These are phyloP conservation scores for Fusarium abutilonis DNA, from an alignment of 2,329 filamentous ascomycete species.

Conservation along the genomic window DNA sequence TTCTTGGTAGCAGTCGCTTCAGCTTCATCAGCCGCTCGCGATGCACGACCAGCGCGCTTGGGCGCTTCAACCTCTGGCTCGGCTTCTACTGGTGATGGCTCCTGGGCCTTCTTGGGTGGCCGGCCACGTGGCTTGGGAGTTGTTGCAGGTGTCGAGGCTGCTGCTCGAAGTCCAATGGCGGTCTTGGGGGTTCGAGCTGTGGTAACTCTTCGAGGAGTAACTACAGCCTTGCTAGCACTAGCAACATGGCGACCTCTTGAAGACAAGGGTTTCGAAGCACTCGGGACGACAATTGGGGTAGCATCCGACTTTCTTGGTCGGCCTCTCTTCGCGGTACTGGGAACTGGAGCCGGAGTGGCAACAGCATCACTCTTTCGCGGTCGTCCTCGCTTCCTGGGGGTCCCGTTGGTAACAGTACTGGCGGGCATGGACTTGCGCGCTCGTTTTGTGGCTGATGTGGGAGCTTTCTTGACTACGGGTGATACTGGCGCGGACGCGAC, in stretches of 20 bases:
- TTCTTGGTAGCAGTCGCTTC: constrained; percentile 13
- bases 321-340: constrained; percentile 35
- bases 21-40: constrained; percentile 1
- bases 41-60: constrained; percentile 4
- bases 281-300: constrained; percentile 9
- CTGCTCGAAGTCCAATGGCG: constrained; percentile 16
- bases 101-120: constrained; percentile 34
- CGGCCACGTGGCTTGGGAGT: constrained; percentile 41
- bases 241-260: constrained; percentile 25
- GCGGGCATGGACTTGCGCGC: constrained; percentile 43
- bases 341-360: constrained; percentile 25
- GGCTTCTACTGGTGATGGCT: constrained; percentile 6
- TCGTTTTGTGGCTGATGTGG: constrained; percentile 18
- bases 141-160: constrained; percentile 14
- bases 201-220: constrained; percentile 13
- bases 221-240: constrained; percentile 25
- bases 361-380: constrained; percentile 38
- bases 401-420: constrained; percentile 16
- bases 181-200: constrained; percentile 20
- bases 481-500: constrained; percentile 25
- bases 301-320: constrained; percentile 40
- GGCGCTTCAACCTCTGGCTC: constrained; percentile 10
- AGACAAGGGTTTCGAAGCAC: constrained; percentile 18
- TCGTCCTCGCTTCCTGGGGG: constrained; percentile 40
- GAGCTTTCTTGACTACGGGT: constrained; percentile 20